Evolutionary conservation across 1,284 basidiomycete species (phyloP).

Genomic region (Amylostereum areolatum): DNA sequence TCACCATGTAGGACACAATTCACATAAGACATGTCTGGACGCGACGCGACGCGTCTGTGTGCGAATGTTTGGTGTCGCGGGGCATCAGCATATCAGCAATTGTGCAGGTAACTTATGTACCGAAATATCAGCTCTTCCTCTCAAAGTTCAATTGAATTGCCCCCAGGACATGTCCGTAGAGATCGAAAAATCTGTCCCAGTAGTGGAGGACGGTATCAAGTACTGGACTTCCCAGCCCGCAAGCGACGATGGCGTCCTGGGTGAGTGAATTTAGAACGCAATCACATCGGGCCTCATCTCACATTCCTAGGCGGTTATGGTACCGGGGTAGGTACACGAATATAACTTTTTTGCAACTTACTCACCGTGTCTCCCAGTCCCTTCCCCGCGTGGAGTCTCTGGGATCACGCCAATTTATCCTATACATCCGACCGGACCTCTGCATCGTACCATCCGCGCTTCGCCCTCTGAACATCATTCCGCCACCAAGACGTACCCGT

Average conservation of each 20-base stretch:
- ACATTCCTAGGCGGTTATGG: constrained; percentile 58
- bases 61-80: too few species aligned
- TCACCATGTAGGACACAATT: too few species aligned
- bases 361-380: constrained; percentile 41
- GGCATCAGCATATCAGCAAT: too few species aligned
- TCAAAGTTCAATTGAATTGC: too few species aligned
- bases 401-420: constrained; percentile 80
- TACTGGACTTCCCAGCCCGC: constrained; percentile 78
- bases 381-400: constrained; percentile 86
- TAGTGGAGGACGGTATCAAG: constrained; percentile 61
- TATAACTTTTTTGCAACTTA: constrained; percentile 4
- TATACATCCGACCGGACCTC: constrained; percentile 74
- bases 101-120: too few species aligned
- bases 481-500: constrained; percentile 41
- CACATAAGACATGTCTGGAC: too few species aligned
- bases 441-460: constrained; percentile 70
- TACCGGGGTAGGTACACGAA: constrained; percentile 45
- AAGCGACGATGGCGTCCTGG: constrained; percentile 66
- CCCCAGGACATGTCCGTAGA: constrained; percentile 6
- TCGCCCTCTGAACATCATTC: constrained; percentile 20
- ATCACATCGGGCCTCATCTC: constrained; percentile 14
- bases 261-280: constrained; percentile 22
- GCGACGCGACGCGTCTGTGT: too few species aligned
- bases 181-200: constrained; percentile 27
- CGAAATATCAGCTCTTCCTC: too few species aligned